A percentile compares a stretch with the other conserved stretches of the same genome.
phyloP scores from a whole-genome alignment of 176 grass and related monocot species.

The Rhynchospora tenuis region DNA sequence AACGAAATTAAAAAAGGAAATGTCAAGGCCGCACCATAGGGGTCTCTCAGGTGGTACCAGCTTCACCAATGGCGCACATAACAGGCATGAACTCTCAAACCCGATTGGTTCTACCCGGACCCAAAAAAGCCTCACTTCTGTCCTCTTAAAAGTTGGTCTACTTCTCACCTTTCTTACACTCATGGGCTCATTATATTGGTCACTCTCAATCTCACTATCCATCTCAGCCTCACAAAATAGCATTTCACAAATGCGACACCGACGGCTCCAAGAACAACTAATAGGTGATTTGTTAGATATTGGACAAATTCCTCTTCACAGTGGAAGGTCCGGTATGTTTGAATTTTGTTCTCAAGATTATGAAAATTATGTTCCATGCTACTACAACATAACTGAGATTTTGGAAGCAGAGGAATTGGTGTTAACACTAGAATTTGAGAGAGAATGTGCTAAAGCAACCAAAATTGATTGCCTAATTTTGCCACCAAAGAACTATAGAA shows the following conservation, averaged over 20 bases:
- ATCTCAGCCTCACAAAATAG: conserved; percentile 7
- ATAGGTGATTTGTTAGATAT: conserved; percentile 65
- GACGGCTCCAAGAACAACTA: conserved; percentile 77
- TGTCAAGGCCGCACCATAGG: conserved; percentile 76
- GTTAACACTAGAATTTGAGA: conserved; percentile 51
- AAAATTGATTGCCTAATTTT: conserved; percentile 51
- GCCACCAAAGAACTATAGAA: conserved; percentile 59
- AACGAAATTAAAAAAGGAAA: neutral
- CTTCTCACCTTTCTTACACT: conserved; percentile 36
- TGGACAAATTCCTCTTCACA: conserved; percentile 50
- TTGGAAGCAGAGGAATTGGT: conserved; percentile 70
- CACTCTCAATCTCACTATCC: conserved; percentile 51
- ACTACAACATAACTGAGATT: conserved; percentile 73
- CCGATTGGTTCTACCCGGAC: conserved; percentile 20
- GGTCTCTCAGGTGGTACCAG: conserved; percentile 46
- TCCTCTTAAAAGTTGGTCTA: conserved; percentile 46
- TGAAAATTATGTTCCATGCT: conserved; percentile 81
- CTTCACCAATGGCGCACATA: conserved; percentile 29
- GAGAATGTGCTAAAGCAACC: conserved; percentile 42
- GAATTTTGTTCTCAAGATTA: conserved; percentile 64
- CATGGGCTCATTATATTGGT: conserved; percentile 55
- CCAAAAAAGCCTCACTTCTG: conserved; percentile 29
- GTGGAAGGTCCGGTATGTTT: conserved; percentile 36
- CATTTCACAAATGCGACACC: conserved; percentile 49
- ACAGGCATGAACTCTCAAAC: conserved; percentile 17